Percentiles rank a stretch among this genome's conserved stretches.
Evolutionary conservation across 2,329 filamentous ascomycete species (phyloP).

Genomic region (Ophidiomyces ophidiicola): DNA sequence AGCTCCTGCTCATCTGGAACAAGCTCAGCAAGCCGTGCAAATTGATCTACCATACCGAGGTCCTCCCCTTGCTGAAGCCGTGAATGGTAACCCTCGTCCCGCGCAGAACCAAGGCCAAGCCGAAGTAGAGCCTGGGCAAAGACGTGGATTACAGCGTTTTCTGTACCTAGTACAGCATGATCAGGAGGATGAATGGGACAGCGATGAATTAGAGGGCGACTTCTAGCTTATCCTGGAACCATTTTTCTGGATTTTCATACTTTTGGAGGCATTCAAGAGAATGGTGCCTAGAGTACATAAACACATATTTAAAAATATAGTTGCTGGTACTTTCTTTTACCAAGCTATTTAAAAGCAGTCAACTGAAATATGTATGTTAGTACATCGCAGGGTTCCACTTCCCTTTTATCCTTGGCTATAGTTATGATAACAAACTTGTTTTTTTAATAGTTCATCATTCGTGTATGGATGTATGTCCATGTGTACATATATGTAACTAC

Average conservation of each 20-base stretch:
- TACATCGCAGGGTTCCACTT: too few species aligned
- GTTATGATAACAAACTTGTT: too few species aligned
- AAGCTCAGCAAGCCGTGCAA: slow-evolving; percentile 15
- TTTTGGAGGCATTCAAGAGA: background rate
- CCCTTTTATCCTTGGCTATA: background rate
- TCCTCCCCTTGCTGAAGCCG: background rate
- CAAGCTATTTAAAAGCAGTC: too few species aligned
- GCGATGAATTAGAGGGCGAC: slow-evolving; percentile 42
- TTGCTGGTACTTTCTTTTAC: too few species aligned
- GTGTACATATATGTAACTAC: too few species aligned
- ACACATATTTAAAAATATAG: too few species aligned
- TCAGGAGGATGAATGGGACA: slow-evolving; percentile 48
- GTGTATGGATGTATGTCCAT: too few species aligned
- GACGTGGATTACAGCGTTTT: slow-evolving; percentile 38
- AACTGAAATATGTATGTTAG: too few species aligned
- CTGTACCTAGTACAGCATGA: slow-evolving; percentile 41
- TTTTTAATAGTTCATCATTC: too few species aligned
- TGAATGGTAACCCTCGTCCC: background rate
- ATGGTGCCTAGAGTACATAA: too few species aligned
- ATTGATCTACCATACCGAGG: slow-evolving; percentile 1
- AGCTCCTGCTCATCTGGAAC: slow-evolving; percentile 9
- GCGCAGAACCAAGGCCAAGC: slow-evolving; percentile 1
- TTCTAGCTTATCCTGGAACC: slow-evolving; percentile 9
- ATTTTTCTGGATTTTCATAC: background rate
- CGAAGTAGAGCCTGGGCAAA: background rate